Evolutionary conservation across 257 asterid species (phyloP), one percentile per base, ranked within the genome.

Genomic region (Phtheirospermum japonicum): DNA sequence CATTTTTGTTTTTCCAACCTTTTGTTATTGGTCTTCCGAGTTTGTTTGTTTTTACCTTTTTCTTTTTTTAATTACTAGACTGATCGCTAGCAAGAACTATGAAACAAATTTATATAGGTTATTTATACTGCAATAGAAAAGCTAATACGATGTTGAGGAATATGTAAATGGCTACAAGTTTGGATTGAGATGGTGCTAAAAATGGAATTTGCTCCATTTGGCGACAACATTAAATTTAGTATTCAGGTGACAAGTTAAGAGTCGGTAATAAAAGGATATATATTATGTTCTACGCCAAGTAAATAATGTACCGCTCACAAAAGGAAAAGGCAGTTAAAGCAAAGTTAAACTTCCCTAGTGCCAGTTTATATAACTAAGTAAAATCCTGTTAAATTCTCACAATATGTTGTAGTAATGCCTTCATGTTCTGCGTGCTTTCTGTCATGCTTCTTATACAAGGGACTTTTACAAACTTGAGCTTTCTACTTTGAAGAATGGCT

Each of bases 361-460:
- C 9, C 32, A 17, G 9, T 39, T 23, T 19, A 28, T 7, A 32
- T 4, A 53, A 16, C 30, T 6, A 13, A 9, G 12, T 31, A 31
- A 12, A 39, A 19, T 10, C 39, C 28, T 16, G 13, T 3, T 13
- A 30, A 33, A 63, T 48, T 63, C 36, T 14, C 52, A 30, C 48
- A 4, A 17, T 12, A 43, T 28, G 46, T 40, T 1, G n/a, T 55
- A 57, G 45, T 28, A 49, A 45, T 16, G 20, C 53, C 53, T 43
- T 62, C 54, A 64, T 57, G 16, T 33, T 45, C 51, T 61, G 37
- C 59, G 13, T 23, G 39, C 42, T 50, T 10, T 46, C 18, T 5
- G 14, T 11, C 54, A 50, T 57, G 67, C 71, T 13, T 67, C 26
- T 39, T 40, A 45, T 49, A 32, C 19, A 8, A 55, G 62, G 65